phyloP scores from a whole-genome alignment of 768 basidiomycete species.

The Auriscalpium orientale region DNA sequence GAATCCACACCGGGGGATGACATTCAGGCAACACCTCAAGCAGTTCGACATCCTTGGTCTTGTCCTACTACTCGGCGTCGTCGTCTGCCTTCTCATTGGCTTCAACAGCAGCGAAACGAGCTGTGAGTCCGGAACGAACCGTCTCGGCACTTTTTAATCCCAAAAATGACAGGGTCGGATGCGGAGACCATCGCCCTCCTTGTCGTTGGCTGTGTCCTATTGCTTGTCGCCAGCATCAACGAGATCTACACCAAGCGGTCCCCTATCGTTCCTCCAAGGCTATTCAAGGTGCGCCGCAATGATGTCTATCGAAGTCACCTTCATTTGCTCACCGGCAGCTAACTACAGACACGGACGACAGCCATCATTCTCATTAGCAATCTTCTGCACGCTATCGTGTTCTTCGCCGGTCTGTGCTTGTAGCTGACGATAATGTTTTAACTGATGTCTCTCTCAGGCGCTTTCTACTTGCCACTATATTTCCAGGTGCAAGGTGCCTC shows the following conservation, averaged over 20 bases:
- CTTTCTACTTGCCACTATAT: constrained; percentile 69
- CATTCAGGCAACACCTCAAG: constrained; percentile 47
- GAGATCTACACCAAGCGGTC: constrained; percentile 59
- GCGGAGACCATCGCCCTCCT: constrained; percentile 56
- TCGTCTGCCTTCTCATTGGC: constrained; percentile 61
- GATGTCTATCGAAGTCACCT: neutral
- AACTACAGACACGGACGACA: constrained; percentile 58
- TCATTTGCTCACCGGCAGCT: neutral
- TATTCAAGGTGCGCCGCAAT: constrained; percentile 51
- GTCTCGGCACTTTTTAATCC: neutral
- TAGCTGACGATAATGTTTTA: neutral
- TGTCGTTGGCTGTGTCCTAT: constrained; percentile 43
- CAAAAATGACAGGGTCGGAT: constrained; percentile 39
- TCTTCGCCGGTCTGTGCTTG: constrained; percentile 42
- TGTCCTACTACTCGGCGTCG: constrained; percentile 49
- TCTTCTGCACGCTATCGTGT: constrained; percentile 58
- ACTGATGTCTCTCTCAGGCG: constrained; percentile 24
- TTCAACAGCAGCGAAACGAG: constrained; percentile 62
- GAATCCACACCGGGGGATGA: constrained; percentile 60
- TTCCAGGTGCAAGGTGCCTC: constrained; percentile 74
- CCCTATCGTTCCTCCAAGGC: constrained; percentile 65
- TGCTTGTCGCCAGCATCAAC: constrained; percentile 46
- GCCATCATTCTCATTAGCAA: constrained; percentile 45
- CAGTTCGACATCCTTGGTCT: constrained; percentile 74
- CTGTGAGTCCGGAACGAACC: constrained; percentile 38